phyloP scores from a whole-genome alignment of 2,329 filamentous ascomycete genomes.

The Phymatotrichopsis omnivora region DNA sequence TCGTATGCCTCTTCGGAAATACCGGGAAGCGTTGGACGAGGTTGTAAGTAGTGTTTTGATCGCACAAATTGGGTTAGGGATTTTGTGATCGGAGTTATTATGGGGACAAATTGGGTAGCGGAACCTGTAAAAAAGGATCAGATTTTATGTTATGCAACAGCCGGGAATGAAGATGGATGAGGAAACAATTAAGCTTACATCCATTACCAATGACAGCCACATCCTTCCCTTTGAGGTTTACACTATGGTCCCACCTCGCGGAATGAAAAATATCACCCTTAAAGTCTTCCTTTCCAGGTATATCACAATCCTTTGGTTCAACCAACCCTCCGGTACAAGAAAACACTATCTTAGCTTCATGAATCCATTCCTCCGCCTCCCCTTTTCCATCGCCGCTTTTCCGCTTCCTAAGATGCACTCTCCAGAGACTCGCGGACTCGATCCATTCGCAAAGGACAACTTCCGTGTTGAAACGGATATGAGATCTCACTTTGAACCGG shows the following conservation, averaged over 20 bases:
- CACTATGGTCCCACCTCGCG: conserved; percentile 45
- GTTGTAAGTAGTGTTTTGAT: conserved; percentile 48
- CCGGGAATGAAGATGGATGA: too few relatives aligned
- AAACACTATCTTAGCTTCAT: conserved; percentile 45
- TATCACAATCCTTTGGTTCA: conserved; percentile 44
- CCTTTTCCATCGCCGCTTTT: conserved; percentile 45
- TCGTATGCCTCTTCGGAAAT: conserved; percentile 38
- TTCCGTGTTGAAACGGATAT: conserved; percentile 49
- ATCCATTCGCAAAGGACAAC: conserved; percentile 45
- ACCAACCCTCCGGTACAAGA: conserved; percentile 48
- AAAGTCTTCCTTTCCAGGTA: conserved; percentile 43
- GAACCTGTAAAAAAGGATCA: conserved; percentile 11
- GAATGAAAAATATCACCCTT: conserved; percentile 49
- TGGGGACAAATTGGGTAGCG: conserved; percentile 48
- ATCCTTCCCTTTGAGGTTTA: conserved; percentile 46
- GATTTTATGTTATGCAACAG: background rate
- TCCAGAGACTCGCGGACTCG: conserved; percentile 46
- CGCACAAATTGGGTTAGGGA: conserved; percentile 51
- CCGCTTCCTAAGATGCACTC: conserved; percentile 44
- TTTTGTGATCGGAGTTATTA: conserved; percentile 42
- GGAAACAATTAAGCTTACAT: too few relatives aligned
- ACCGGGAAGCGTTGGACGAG: conserved; percentile 34
- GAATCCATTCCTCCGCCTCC: conserved; percentile 43
- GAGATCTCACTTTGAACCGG: conserved; percentile 45
- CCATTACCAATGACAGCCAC: conserved; percentile 50